Conservation (phyloP, 2,329 filamentous ascomycete species). For the Hypomyces rosellus region DNA sequence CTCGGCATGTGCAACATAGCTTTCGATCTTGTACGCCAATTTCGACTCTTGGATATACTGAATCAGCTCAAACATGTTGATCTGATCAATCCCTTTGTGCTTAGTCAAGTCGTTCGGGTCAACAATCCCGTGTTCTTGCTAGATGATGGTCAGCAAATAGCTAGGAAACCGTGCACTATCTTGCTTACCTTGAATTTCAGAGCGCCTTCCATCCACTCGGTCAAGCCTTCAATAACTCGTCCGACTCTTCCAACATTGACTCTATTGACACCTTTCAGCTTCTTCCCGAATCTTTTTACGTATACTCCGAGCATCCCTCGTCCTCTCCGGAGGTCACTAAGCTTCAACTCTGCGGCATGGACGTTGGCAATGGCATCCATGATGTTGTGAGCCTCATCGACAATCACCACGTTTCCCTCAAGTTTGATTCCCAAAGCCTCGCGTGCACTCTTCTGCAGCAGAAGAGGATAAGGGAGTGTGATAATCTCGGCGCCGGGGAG, state of each 20-base stretch:
- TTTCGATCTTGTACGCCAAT: slow-evolving; percentile 88
- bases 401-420: slow-evolving; percentile 84
- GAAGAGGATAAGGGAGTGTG: slow-evolving; percentile 83
- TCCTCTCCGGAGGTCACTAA: slow-evolving; percentile 66
- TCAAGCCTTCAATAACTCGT: slow-evolving; percentile 73
- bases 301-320: slow-evolving; percentile 74
- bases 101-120: slow-evolving; percentile 66
- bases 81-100: slow-evolving; percentile 85
- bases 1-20: slow-evolving; percentile 64
- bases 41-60: slow-evolving; percentile 88
- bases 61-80: slow-evolving; percentile 86
- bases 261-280: slow-evolving; percentile 82
- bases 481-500: slow-evolving; percentile 84
- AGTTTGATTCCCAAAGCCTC: slow-evolving; percentile 83
- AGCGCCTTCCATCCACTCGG: slow-evolving; percentile 57
- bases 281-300: slow-evolving; percentile 79
- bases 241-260: slow-evolving; percentile 86
- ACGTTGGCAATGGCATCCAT: slow-evolving; percentile 91
- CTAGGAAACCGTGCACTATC: background rate
- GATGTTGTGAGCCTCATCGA: slow-evolving; percentile 96
- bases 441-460: slow-evolving; percentile 79
- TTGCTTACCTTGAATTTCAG: slow-evolving; percentile 40
- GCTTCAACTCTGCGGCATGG: slow-evolving; percentile 69
- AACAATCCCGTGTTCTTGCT: slow-evolving; percentile 57
- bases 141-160: slow-evolving; percentile 1